Percentiles rank a stretch among this genome's conserved stretches.
These are phyloP conservation scores for Mycena polygramma DNA, from an alignment of 768 basidiomycete genomes.

Conservation along the genomic window DNA sequence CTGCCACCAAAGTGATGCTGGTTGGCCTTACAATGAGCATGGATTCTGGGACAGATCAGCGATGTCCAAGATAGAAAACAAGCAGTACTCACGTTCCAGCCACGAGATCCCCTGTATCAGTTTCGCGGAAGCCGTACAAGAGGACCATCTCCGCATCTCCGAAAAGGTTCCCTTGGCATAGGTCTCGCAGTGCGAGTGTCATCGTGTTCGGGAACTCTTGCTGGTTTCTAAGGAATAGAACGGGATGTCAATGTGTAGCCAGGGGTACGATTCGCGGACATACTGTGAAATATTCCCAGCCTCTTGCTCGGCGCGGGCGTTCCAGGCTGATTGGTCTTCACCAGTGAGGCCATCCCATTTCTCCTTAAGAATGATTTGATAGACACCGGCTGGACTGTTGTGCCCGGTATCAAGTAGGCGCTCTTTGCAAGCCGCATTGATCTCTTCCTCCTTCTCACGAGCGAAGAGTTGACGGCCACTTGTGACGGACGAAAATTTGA, in stretches of 20 bases:
- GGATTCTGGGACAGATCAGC: background rate
- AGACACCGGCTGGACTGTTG: constrained; percentile 13
- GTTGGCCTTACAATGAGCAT: constrained; percentile 12
- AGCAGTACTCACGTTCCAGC: constrained; percentile 10
- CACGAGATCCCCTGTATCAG: constrained; percentile 9
- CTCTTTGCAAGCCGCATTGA: background rate
- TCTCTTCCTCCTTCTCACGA: background rate
- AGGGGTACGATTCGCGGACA: background rate
- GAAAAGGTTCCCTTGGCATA: constrained; percentile 11
- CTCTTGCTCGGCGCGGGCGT: background rate
- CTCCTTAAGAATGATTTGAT: constrained; percentile 21
- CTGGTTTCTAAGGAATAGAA: constrained; percentile 1
- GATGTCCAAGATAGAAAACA: background rate
- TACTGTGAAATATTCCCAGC: constrained; percentile 7
- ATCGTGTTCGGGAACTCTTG: background rate
- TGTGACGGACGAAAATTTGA: constrained; percentile 3
- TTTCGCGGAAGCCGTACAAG: constrained; percentile 24
- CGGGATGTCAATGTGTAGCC: too few species aligned
- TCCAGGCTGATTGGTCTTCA: constrained; percentile 5
- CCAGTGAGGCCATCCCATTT: constrained; percentile 10
- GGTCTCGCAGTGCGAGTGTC: constrained; percentile 1
- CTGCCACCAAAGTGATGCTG: constrained; percentile 6
- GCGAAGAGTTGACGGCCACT: constrained; percentile 5
- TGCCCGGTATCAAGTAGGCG: constrained; percentile 2
- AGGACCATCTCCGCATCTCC: constrained; percentile 25